Percentiles rank a stretch among this genome's conserved stretches.
These are phyloP conservation scores for Pythium coloratum DNA, from an alignment of 352 stramenopile genomes.

Conservation along the genomic window DNA sequence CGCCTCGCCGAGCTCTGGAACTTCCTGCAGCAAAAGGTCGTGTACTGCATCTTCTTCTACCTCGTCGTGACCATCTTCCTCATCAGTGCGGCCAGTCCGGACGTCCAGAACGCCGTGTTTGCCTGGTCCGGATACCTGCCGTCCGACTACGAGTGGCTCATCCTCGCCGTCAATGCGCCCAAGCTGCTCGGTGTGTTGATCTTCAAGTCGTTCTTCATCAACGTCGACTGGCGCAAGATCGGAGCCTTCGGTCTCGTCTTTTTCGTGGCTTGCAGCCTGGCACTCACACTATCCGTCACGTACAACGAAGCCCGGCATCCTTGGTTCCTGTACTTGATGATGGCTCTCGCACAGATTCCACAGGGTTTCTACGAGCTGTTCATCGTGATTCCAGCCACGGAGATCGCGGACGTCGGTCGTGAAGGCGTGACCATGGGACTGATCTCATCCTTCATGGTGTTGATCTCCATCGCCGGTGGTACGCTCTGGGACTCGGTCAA, in stretches of 20 bases:
- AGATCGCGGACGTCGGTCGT: constrained; percentile 24
- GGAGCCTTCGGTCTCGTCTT: constrained; percentile 11
- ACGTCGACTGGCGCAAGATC: constrained; percentile 24
- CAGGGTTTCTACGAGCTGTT: constrained; percentile 20
- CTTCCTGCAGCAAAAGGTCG: no score
- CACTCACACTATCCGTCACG: constrained; percentile 1
- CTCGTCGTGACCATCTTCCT: constrained; percentile 9
- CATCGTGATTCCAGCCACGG: constrained; percentile 16
- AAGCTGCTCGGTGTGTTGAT: constrained; percentile 20
- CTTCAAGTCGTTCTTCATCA: constrained; percentile 24
- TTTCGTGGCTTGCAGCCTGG: constrained; percentile 9
- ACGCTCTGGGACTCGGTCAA: constrained; percentile 22
- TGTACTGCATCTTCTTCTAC: no score
- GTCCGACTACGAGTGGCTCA: constrained; percentile 4
- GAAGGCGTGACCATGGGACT: constrained; percentile 27
- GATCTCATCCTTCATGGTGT: constrained; percentile 20
- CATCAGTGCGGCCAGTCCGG: background rate
- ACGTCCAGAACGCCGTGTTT: constrained; percentile 13
- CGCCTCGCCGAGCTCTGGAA: no score
- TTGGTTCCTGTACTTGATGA: constrained; percentile 14
- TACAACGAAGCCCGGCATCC: constrained; percentile 2
- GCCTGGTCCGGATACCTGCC: constrained; percentile 12
- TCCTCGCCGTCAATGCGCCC: background rate
- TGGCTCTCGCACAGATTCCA: constrained; percentile 11
- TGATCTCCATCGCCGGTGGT: constrained; percentile 13